Evolutionary conservation across 179 eudicot species (phyloP), one percentile per base, ranked within the genome.

Genomic region (Gypsophila paniculata): DNA sequence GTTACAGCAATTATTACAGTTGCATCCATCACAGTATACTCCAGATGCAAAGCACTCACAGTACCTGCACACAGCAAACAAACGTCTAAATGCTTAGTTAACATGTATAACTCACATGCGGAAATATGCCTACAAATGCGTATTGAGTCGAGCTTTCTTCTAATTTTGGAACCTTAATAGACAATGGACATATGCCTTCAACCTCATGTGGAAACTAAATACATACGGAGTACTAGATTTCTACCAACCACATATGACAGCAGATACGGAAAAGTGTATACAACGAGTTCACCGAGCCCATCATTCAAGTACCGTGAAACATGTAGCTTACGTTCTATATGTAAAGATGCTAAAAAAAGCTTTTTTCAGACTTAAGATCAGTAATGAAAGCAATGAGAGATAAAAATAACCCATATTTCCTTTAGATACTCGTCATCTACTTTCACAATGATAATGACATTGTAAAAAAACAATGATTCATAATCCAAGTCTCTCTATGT

Each of bases 11-110:
- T 92, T 87, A 51, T 77, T 82, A 78, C 98, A 92, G 73, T 92
- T 92, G 86, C 98, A 92, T 17, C 98, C 98, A 76, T 90, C 91
- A 77, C 98, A 92, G 62, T 90, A 88, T 51, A 89, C 81, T 72
- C 96, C 98, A 71, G 96, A 88, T 58, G 98, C 94, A 80, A 92
- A 92, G 82, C 98, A 92, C 75, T 92, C 98, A 74, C 98, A 92
- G 62, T 92, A 92, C 80, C 98, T 91, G 83, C 74, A 72, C 72
- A 61, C 5, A 34, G 72, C 19, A 36, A 61, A 55, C 48, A 75
- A 71, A 54, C 51, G 25, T 19, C 38, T 7, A 11, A 66, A 46
- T 10, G 39, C 21, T 67, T 26, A 23, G 42, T 19, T 12, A 65
- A 65, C 23, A 36, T 1, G 5, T 22, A 48, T 48, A 39, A 21